phyloP scores from a whole-genome alignment of 257 asterid genomes.

The Gentiana dahurica region DNA sequence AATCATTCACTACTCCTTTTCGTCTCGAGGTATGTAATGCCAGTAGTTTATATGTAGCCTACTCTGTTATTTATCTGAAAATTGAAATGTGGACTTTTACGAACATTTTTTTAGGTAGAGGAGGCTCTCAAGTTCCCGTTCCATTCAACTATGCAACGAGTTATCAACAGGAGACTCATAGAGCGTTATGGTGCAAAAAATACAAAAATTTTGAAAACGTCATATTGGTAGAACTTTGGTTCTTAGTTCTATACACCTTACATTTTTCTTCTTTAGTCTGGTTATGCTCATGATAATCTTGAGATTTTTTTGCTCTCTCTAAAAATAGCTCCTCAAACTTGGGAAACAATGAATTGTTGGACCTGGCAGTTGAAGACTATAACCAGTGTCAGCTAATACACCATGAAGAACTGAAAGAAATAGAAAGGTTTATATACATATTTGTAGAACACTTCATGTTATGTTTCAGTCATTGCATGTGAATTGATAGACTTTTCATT shows the following conservation, averaged over 20 bases:
- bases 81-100: not conserved
- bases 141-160: slow-evolving; percentile 47
- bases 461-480: not conserved
- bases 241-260: not conserved
- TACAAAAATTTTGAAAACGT: slow-evolving; percentile 58
- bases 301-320: too few relatives aligned
- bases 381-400: slow-evolving; percentile 57
- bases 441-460: not conserved
- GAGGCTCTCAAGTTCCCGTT: slow-evolving; percentile 50
- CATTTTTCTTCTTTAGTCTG: too few relatives aligned
- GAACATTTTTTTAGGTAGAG: slow-evolving; percentile 43
- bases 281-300: too few relatives aligned
- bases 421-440: slow-evolving; percentile 47
- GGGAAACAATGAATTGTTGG: slow-evolving; percentile 51
- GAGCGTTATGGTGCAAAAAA: slow-evolving; percentile 44
- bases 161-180: slow-evolving; percentile 45
- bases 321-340: slow-evolving; percentile 50
- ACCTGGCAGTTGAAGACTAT: slow-evolving; percentile 64
- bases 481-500: too few relatives aligned
- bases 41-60: slow-evolving; percentile 3
- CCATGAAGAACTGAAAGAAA: slow-evolving; percentile 54
- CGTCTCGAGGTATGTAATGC: slow-evolving; percentile 39
- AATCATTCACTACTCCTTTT: slow-evolving; percentile 26
- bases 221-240: slow-evolving; percentile 44
- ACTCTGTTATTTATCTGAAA: not conserved